phyloP scores from a whole-genome alignment of 371 early-diverging fungal genomes.

The Conidiobolus coronatus region DNA sequence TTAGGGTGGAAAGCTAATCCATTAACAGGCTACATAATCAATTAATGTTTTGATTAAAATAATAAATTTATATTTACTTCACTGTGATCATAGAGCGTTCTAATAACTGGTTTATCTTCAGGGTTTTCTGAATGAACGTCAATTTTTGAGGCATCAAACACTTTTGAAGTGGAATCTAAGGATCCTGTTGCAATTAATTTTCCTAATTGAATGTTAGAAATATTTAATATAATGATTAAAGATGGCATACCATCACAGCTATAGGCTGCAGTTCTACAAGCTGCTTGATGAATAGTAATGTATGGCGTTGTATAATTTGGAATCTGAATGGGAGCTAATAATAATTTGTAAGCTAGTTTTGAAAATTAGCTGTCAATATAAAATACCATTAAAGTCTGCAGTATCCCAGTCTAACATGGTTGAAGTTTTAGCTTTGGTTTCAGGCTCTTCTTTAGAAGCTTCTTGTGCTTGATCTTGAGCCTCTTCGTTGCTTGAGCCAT shows the following conservation, averaged over 20 bases:
- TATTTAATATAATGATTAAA: constrained; percentile 8
- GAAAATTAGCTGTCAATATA: constrained; percentile 2
- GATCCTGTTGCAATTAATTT: constrained; percentile 77
- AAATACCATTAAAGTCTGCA: neutral
- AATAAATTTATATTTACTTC: constrained; percentile 13
- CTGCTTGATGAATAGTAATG: constrained; percentile 16
- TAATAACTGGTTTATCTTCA: constrained; percentile 57
- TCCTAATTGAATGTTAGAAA: constrained; percentile 20
- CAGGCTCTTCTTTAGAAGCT: neutral
- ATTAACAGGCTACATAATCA: constrained; percentile 28
- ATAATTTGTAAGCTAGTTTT: neutral
- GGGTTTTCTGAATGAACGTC: constrained; percentile 29
- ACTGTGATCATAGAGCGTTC: constrained; percentile 69
- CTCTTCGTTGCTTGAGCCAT: neutral
- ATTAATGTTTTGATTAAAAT: neutral
- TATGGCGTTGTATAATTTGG: constrained; percentile 8
- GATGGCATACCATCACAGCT: constrained; percentile 11
- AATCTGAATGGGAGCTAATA: neutral
- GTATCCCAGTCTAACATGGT: neutral
- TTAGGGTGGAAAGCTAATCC: constrained; percentile 84
- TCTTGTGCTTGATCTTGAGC: neutral
- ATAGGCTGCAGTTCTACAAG: constrained; percentile 14
- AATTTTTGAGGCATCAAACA: constrained; percentile 63
- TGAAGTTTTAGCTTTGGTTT: neutral
- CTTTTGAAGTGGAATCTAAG: constrained; percentile 65